Evolutionary conservation across 768 basidiomycete genomes (phyloP).

Genomic region (Pleurotus salmoneostramineus): DNA sequence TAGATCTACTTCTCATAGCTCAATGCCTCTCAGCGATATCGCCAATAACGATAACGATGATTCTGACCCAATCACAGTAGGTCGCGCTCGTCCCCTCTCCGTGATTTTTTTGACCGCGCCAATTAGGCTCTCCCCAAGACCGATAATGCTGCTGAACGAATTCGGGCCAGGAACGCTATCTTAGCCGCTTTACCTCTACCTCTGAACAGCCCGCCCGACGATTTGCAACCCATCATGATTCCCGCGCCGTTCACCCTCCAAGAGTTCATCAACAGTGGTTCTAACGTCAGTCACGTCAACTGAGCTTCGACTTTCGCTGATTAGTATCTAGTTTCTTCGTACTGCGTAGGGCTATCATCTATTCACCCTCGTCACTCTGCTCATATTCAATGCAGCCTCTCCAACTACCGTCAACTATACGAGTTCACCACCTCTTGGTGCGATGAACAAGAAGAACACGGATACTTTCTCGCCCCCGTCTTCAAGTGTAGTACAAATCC

Average conservation of each 20-base stretch:
- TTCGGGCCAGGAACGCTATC: conserved; percentile 50
- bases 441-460: conserved; percentile 78
- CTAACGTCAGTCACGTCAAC: conserved; percentile 35
- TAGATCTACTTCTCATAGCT: not conserved
- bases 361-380: not conserved
- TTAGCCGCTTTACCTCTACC: conserved; percentile 65
- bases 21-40: conserved; percentile 1
- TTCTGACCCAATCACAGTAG: not conserved
- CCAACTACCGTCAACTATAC: conserved; percentile 65
- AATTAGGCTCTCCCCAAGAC: conserved; percentile 15
- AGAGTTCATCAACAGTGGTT: conserved; percentile 59
- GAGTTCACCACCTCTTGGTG: conserved; percentile 74
- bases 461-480: conserved; percentile 67
- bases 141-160: conserved; percentile 38
- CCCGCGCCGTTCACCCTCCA: conserved; percentile 62
- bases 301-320: not conserved
- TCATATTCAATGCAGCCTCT: conserved; percentile 38
- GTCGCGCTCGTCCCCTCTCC: not conserved
- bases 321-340: conserved; percentile 43
- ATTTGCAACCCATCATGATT: conserved; percentile 64
- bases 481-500: conserved; percentile 83
- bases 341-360: conserved; percentile 33
- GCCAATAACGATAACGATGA: not conserved
- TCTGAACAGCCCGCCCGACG: conserved; percentile 56
- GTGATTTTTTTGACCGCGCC: no score